Percentiles rank a stretch among this genome's conserved stretches.
phyloP scores from a whole-genome alignment of 2,329 filamentous ascomycete species.

The Curvularia sp. region DNA sequence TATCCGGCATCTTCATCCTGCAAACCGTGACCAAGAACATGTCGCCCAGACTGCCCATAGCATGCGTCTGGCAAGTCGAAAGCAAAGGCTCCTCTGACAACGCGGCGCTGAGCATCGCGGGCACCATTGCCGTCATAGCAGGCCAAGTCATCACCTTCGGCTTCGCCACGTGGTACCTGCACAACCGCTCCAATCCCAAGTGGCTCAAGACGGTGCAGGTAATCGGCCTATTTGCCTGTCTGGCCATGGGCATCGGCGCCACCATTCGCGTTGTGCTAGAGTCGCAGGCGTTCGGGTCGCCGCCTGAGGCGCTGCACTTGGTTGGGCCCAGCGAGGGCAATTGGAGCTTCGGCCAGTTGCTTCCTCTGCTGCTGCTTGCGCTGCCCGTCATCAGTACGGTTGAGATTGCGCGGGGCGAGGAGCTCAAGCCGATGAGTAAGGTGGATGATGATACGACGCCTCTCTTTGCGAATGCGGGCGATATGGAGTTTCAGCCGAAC shows the following conservation, averaged over 20 bases:
- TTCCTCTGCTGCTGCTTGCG: slow-evolving; percentile 66
- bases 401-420: slow-evolving; percentile 65
- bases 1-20: slow-evolving; percentile 65
- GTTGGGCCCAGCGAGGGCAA: slow-evolving; percentile 62
- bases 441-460: slow-evolving; percentile 52
- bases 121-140: slow-evolving; percentile 68
- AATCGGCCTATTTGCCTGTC: slow-evolving; percentile 59
- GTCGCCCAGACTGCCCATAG: slow-evolving; percentile 64
- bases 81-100: slow-evolving; percentile 51
- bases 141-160: slow-evolving; percentile 66
- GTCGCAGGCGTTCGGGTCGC: slow-evolving; percentile 66
- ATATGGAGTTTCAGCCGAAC: slow-evolving; percentile 59
- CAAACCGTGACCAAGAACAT: slow-evolving; percentile 62
- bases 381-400: slow-evolving; percentile 66
- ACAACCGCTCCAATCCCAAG: slow-evolving; percentile 59
- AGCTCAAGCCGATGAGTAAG: slow-evolving; percentile 53
- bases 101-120: slow-evolving; percentile 60
- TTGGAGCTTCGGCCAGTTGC: slow-evolving; percentile 70
- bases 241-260: slow-evolving; percentile 65
- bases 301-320: slow-evolving; percentile 56
- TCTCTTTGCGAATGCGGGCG: slow-evolving; percentile 41
- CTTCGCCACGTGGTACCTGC: slow-evolving; percentile 70
- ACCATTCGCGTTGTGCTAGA: slow-evolving; percentile 64
- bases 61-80: slow-evolving; percentile 64
- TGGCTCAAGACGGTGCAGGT: slow-evolving; percentile 65